Evolutionary conservation across 148 eudicot species (phyloP).

Genomic region (Rhododendron kiyosumense): DNA sequence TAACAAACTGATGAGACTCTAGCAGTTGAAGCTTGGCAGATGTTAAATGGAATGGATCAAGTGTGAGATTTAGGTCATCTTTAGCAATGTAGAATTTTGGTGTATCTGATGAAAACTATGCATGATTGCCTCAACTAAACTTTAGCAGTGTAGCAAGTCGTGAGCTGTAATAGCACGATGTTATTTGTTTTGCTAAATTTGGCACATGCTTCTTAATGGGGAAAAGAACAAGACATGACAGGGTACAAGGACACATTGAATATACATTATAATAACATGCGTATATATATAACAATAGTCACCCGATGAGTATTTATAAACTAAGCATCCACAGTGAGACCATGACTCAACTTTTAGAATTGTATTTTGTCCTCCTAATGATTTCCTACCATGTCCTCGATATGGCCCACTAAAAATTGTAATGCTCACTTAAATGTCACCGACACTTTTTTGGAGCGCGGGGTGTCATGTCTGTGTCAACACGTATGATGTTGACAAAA

Average conservation of each 20-base stretch:
- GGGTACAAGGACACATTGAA: neutral
- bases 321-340: neutral
- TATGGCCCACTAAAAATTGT: neutral
- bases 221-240: neutral
- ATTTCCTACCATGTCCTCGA: neutral
- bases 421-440: neutral
- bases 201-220: neutral
- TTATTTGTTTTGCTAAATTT: neutral
- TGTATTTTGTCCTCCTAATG: neutral
- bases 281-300: neutral
- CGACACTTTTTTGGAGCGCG: neutral
- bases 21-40: neutral
- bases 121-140: neutral
- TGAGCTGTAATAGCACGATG: neutral
- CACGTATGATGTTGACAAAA: neutral
- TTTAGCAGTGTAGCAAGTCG: neutral
- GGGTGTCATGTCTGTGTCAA: neutral
- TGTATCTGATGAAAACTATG: neutral
- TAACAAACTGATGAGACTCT: neutral
- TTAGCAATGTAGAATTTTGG: neutral
- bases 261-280: neutral
- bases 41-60: neutral
- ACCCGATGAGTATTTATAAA: neutral
- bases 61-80: neutral
- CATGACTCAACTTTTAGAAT: neutral